Base-by-base conservation (phyloP, 805 yeast genomes). In the Nakazawaea ambrosiae region DNA sequence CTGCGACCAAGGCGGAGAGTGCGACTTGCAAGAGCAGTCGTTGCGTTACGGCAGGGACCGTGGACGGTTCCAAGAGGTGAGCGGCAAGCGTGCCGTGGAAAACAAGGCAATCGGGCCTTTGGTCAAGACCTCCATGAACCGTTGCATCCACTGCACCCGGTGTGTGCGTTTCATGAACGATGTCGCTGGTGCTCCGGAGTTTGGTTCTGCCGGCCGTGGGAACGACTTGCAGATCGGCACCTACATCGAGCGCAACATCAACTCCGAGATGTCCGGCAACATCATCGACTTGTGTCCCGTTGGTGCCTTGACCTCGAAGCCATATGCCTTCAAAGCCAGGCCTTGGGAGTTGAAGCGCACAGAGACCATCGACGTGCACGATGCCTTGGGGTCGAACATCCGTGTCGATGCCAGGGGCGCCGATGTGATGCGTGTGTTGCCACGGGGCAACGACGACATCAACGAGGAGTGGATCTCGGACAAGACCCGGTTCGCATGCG, bases 1-100 rank as follows among this genome's bases (percentile, higher is more conserved):
- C 39, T 85, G 95, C 62, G 95, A 85, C 63, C 95, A 85, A 63
- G 95, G 95, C 63, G 95, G 95, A 47, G 95, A 85, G 61, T 85
- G 95, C 68, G 95, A 85, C 58, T 71, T 85, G 50, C 95, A 86
- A 65, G 95, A 86, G 56, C 95, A 85, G 66, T 69, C 86, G 15
- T 65, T 79, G 55, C 73, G 92, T 57, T 82, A 82, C 55, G 95
- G 95, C 42, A 63, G 82, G 37, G 95, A 85, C 62, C 74, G 95
- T 46, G 94, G 95, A 48, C 75, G 95, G 58, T 86, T 81, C 65
- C 61, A 70, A 44, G 95, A 85, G 60, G 73, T 84, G 39, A 68
- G 74, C 40, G 95, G 95, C 53, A 85, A 85, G 65, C 73, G 95
- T 53, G 94, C 95, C 23, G 88, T 81, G 32, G 95, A 85, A 64